Evolutionary conservation across 805 yeast genomes (phyloP).

Genomic region (Metschnikowia shivogae): DNA sequence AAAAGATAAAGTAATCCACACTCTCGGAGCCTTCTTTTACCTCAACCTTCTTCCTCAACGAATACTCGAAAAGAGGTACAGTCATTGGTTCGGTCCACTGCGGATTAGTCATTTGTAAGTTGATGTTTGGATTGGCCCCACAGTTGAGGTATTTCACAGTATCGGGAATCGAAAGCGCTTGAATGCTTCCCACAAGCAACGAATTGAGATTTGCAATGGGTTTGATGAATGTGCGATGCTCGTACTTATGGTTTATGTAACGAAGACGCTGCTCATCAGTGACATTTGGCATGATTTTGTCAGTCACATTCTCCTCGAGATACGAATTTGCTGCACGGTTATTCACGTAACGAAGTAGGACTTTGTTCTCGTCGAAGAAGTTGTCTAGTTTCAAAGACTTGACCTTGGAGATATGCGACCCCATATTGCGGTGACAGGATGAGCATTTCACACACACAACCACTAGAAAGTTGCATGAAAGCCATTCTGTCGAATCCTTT

Average conservation of each 20-base stretch:
- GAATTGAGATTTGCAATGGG: conserved; percentile 23
- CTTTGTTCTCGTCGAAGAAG: conserved; percentile 55
- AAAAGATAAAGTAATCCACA: conserved; percentile 37
- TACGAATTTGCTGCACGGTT: conserved; percentile 56
- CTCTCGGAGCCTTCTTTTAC: conserved; percentile 9
- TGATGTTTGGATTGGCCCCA: conserved; percentile 46
- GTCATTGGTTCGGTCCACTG: conserved; percentile 17
- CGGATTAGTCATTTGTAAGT: conserved; percentile 28
- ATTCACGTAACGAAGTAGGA: conserved; percentile 48
- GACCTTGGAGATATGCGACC: conserved; percentile 75
- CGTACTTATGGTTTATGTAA: conserved; percentile 68
- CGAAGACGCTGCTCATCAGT: conserved; percentile 46
- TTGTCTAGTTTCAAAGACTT: conserved; percentile 75
- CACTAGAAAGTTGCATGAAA: conserved; percentile 68
- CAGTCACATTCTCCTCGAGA: conserved; percentile 46
- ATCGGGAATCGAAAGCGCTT: conserved; percentile 43
- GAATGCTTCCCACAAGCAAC: conserved; percentile 49
- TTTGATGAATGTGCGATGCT: conserved; percentile 43
- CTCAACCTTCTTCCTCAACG: conserved; percentile 43
- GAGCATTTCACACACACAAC: conserved; percentile 82
- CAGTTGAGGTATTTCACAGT: conserved; percentile 42
- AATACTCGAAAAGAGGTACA: conserved; percentile 42
- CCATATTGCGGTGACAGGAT: conserved; percentile 82
- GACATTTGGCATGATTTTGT: conserved; percentile 28
- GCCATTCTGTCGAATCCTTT: conserved; percentile 72